A percentile compares a stretch with the other conserved stretches of the same genome.
Evolutionary conservation across 345 rosid genomes (phyloP).

Genomic region (Laguncularia racemosa): DNA sequence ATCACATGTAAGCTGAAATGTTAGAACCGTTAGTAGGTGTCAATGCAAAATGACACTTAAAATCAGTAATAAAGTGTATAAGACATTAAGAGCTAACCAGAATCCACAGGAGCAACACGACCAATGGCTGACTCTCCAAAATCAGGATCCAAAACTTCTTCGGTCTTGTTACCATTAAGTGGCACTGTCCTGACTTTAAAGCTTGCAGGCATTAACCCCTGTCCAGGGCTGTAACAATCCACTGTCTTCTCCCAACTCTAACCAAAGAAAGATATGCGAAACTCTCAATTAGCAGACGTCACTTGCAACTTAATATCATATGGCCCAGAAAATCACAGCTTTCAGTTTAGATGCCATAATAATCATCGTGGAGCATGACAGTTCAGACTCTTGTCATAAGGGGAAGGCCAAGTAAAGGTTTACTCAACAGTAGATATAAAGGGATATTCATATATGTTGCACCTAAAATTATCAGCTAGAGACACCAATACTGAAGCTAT

Average conservation of each 20-base stretch:
- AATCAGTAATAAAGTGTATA: too few relatives aligned
- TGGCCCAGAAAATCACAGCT: too few relatives aligned
- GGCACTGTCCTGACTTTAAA: constrained; percentile 71
- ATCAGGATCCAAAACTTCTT: constrained; percentile 88
- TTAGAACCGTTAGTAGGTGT: not conserved
- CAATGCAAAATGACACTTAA: not conserved
- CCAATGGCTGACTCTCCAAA: constrained; percentile 95
- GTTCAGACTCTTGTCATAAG: too few relatives aligned
- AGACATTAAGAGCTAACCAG: constrained; percentile 40
- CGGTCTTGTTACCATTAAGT: constrained; percentile 51
- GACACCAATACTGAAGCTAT: too few relatives aligned
- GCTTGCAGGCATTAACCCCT: constrained; percentile 93
- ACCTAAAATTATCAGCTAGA: too few relatives aligned
- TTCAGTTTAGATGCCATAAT: too few relatives aligned
- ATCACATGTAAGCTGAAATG: constrained; percentile 1
- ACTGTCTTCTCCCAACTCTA: constrained; percentile 97
- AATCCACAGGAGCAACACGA: constrained; percentile 92
- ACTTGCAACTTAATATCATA: too few relatives aligned
- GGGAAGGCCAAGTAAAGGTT: too few relatives aligned
- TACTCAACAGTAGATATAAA: too few relatives aligned
- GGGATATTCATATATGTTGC: too few relatives aligned
- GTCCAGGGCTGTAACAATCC: constrained; percentile 92
- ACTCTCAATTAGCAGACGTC: not conserved
- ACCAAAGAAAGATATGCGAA: not conserved
- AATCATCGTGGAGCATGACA: too few relatives aligned